Evolutionary conservation across 441 rosid genomes (phyloP).

Genomic region (Geranium incanum): DNA sequence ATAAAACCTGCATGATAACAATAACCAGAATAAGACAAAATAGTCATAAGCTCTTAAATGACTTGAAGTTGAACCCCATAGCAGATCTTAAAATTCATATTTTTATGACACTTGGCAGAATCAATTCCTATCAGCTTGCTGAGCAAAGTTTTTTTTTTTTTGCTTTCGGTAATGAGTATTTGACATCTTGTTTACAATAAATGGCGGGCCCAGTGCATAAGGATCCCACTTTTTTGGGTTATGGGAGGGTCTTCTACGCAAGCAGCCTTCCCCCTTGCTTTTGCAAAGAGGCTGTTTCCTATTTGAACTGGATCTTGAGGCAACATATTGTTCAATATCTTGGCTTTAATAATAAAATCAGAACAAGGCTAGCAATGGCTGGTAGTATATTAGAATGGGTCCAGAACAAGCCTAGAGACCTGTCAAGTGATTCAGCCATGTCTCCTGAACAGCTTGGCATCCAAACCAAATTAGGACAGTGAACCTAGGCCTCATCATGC

Average conservation of each 20-base stretch:
- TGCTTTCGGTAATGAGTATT: neutral
- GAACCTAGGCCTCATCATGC: neutral
- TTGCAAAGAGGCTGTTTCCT: neutral
- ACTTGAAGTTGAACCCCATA: neutral
- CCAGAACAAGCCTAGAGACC: neutral
- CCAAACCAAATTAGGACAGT: neutral
- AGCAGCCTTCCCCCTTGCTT: neutral
- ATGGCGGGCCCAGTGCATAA: neutral
- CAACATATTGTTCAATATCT: neutral
- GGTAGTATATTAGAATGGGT: neutral
- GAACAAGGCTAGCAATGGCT: neutral
- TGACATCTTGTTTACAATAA: neutral
- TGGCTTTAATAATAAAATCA: neutral
- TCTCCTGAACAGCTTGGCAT: neutral
- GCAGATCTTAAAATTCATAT: neutral
- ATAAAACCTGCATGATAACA: slow-evolving; percentile 51
- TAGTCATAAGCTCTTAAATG: slow-evolving; percentile 4
- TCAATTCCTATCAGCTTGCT: neutral
- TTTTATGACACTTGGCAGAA: neutral
- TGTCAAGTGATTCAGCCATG: neutral
- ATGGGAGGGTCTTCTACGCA: neutral
- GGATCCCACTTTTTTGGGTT: neutral
- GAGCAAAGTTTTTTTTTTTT: neutral
- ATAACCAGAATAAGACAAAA: neutral
- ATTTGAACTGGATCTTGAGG: neutral